Conservation (phyloP, 179 eudicot species). For the Drosera spatulata region DNA sequence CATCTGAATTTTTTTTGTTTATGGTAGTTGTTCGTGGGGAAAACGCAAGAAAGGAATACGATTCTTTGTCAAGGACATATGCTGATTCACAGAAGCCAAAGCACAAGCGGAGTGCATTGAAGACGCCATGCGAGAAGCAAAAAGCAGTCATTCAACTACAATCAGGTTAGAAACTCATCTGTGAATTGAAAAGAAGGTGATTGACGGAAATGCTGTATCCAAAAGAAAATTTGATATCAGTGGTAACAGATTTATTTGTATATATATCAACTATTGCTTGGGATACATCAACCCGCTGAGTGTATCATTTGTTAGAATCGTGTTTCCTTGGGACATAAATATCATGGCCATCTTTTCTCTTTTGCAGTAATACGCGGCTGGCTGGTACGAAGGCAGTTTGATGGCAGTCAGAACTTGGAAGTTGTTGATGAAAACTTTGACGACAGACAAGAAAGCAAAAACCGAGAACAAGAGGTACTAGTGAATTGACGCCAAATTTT, state of each 20-base stretch:
- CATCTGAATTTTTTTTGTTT: background rate
- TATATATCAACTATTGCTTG: too few species aligned
- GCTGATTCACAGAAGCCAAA: too few species aligned
- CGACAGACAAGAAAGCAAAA: constrained; percentile 20
- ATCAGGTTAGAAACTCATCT: constrained; percentile 43
- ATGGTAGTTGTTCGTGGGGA: constrained; percentile 77
- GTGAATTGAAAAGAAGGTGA: too few species aligned
- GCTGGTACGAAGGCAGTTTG: constrained; percentile 45
- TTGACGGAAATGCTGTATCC: too few species aligned
- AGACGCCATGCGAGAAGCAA: constrained; percentile 37
- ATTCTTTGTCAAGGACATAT: constrained; percentile 30
- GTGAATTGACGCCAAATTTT: too few species aligned
- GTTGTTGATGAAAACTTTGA: constrained; percentile 17
- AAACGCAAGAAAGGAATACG: constrained; percentile 67
- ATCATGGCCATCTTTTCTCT: background rate
- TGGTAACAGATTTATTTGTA: too few species aligned
- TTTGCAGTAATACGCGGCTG: constrained; percentile 76
- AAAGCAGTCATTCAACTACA: constrained; percentile 57
- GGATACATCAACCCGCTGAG: too few species aligned
- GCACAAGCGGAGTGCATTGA: constrained; percentile 17
- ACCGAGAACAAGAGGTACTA: constrained; percentile 47
- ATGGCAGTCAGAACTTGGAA: constrained; percentile 23
- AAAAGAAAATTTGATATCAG: too few species aligned
- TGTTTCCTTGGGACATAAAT: background rate
- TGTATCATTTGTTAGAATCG: background rate